Base-by-base conservation (phyloP, 2,329 filamentous ascomycete genomes). In the Pseudocercospora vitis region DNA sequence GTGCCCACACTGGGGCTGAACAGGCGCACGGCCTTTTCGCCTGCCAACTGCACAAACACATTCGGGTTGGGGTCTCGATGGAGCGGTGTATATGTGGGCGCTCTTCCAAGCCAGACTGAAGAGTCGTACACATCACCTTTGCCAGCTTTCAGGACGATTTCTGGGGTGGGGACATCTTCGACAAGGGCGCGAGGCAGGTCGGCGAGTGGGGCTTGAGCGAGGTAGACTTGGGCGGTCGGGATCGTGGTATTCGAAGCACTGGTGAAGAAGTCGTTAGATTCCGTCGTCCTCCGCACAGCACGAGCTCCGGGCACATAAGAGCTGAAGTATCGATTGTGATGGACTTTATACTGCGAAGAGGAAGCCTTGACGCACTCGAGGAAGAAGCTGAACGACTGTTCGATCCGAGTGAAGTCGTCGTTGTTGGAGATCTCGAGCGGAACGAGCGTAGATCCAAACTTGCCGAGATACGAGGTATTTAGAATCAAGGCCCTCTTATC, bases 51-150 rank as follows among this genome's bases (percentile, higher is more conserved):
- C 40, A 89, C 83, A 68, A 97, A 96, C 0, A 96, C 65, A 67
- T 99, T 99, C 0, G 90, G 90, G 65, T 97, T 97, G 0, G 94
- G 94, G 65, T 99, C 94, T 50, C 88, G 83, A 71, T 99, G 94
- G 2, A 96, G 76, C 3, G 94, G 91, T 0, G 94, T 96, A 63
- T 90, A 91, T 0, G 91, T 96, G 0, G 90, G 90, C 32, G 90
- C 84, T 11, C 86, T 77, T 0, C 94, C 94, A 9, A 97, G 79
- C 92, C 92, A 99, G 37, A 97, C 76, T 63, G 88, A 95, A 0
- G 87, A 86, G 63, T 80, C 82, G 68, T 97, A 96, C n/a, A 96
- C 73, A 68, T 96, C 91, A 2, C 89, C 90, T 61, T 81, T 87
- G 0, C 88, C 88, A 1, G 82, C 79, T 5, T 74, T 68, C 3